Evolutionary conservation across 148 eudicot genomes (phyloP).

Genomic region (Rhododendron kiyosumense): DNA sequence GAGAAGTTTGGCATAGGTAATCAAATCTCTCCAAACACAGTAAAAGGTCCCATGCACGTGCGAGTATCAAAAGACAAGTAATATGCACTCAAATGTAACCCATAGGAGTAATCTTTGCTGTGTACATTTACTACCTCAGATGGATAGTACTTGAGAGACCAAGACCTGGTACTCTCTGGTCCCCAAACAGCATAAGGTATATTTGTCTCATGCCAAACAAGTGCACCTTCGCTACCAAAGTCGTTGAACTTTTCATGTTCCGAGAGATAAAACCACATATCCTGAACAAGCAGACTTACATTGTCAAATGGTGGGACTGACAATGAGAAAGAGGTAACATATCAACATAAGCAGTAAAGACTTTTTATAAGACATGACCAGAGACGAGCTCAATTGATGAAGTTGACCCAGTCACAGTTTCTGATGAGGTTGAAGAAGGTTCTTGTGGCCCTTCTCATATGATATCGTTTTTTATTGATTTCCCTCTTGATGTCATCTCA

Average conservation of each 20-base stretch:
- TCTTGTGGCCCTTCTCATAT: not conserved
- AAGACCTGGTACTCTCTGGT: conserved; percentile 71
- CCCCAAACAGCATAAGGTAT: conserved; percentile 96
- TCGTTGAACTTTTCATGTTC: conserved; percentile 76
- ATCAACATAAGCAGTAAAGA: not conserved
- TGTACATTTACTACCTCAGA: conserved; percentile 54
- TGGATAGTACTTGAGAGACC: conserved; percentile 71
- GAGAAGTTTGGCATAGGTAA: not conserved
- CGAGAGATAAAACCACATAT: conserved; percentile 90
- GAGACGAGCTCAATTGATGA: not conserved
- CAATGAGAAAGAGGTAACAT: conserved; percentile 2
- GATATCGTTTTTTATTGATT: not conserved
- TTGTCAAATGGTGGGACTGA: conserved; percentile 2
- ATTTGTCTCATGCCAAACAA: conserved; percentile 94
- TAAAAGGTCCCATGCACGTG: not conserved
- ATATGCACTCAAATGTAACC: not conserved
- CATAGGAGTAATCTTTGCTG: not conserved
- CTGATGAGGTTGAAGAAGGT: too few relatives aligned
- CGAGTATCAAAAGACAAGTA: not conserved
- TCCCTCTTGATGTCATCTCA: conserved; percentile 15
- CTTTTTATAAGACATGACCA: not conserved
- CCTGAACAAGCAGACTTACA: conserved; percentile 34
- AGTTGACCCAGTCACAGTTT: not conserved
- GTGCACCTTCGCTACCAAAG: conserved; percentile 78
- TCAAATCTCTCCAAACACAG: not conserved